Percentiles rank a stretch among this genome's conserved stretches.
Evolutionary conservation across 129 eudicot species (phyloP).

Genomic region (Logfia minima): DNA sequence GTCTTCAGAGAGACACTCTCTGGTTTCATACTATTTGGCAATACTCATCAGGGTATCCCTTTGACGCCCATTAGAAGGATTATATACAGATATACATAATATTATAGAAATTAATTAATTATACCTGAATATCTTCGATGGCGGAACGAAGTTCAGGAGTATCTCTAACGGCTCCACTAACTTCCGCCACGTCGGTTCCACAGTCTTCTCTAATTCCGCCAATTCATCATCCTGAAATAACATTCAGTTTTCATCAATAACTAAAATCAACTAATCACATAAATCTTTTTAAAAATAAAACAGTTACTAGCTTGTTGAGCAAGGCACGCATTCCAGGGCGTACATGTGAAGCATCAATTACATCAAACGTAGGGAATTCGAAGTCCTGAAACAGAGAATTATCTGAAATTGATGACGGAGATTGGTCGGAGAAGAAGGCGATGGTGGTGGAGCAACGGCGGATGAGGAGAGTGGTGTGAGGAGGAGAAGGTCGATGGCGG

Average conservation of each 20-base stretch:
- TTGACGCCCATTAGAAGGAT: slow-evolving; percentile 11
- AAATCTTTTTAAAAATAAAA: neutral
- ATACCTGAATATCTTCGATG: neutral
- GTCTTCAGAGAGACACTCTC: slow-evolving; percentile 80
- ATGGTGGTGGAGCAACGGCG: neutral
- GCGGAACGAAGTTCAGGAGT: too few species aligned
- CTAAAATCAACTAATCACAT: slow-evolving; percentile 8
- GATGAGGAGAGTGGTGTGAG: neutral
- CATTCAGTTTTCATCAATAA: neutral
- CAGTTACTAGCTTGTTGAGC: slow-evolving; percentile 69
- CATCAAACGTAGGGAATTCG: slow-evolving; percentile 85
- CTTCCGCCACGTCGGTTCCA: slow-evolving; percentile 91
- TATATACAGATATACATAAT: neutral
- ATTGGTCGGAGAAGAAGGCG: slow-evolving; percentile 4
- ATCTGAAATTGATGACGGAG: neutral
- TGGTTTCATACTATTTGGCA: slow-evolving; percentile 94
- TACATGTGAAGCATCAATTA: slow-evolving; percentile 68
- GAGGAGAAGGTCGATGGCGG: neutral
- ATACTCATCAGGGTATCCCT: slow-evolving; percentile 96
- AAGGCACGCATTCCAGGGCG: slow-evolving; percentile 90
- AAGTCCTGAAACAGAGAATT: slow-evolving; percentile 76
- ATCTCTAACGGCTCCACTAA: slow-evolving; percentile 79
- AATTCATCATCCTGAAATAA: slow-evolving; percentile 63
- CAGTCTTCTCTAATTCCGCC: slow-evolving; percentile 72
- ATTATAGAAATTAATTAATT: neutral